These are phyloP conservation scores for Nigrospora oryzae DNA, from an alignment of 2,329 filamentous ascomycete genomes.

Conservation along the genomic window DNA sequence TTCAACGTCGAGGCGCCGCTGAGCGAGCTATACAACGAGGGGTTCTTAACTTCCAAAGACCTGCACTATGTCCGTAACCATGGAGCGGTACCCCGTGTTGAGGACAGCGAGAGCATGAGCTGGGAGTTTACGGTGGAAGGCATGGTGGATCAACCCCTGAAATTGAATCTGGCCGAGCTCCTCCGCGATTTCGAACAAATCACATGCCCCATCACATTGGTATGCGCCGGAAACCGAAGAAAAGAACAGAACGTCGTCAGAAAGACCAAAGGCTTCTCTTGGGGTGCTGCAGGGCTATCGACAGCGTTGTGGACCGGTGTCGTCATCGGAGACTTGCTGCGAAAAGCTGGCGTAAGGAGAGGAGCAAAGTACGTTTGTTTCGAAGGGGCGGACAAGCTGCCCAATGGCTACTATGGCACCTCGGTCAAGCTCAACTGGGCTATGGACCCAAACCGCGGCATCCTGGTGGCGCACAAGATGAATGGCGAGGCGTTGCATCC, in stretches of 20 bases:
- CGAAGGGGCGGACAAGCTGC: slow-evolving; percentile 80
- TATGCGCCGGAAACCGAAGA: slow-evolving; percentile 84
- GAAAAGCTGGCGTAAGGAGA: slow-evolving; percentile 56
- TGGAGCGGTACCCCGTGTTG: slow-evolving; percentile 69
- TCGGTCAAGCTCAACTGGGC: slow-evolving; percentile 84
- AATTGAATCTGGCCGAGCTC: slow-evolving; percentile 63
- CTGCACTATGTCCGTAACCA: slow-evolving; percentile 92
- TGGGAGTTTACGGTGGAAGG: slow-evolving; percentile 84
- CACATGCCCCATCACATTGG: slow-evolving; percentile 79
- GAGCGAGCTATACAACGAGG: slow-evolving; percentile 66
- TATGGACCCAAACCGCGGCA: slow-evolving; percentile 71
- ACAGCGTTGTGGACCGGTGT: slow-evolving; percentile 86
- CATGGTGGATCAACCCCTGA: slow-evolving; percentile 69
- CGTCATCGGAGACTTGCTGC: slow-evolving; percentile 62
- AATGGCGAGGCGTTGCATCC: slow-evolving; percentile 74
- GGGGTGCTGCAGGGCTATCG: slow-evolving; percentile 80
- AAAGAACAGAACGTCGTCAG: slow-evolving; percentile 90
- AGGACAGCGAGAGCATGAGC: slow-evolving; percentile 61
- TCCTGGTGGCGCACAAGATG: slow-evolving; percentile 86
- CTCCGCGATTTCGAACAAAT: slow-evolving; percentile 69
- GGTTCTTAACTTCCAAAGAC: slow-evolving; percentile 80
- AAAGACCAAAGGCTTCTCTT: slow-evolving; percentile 91
- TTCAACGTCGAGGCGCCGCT: slow-evolving; percentile 87
- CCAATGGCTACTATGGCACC: slow-evolving; percentile 84
- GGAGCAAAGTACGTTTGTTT: slow-evolving; percentile 80